Conservation (phyloP, 2,329 filamentous ascomycete genomes). For the Iodosphaeria phyllophila region DNA sequence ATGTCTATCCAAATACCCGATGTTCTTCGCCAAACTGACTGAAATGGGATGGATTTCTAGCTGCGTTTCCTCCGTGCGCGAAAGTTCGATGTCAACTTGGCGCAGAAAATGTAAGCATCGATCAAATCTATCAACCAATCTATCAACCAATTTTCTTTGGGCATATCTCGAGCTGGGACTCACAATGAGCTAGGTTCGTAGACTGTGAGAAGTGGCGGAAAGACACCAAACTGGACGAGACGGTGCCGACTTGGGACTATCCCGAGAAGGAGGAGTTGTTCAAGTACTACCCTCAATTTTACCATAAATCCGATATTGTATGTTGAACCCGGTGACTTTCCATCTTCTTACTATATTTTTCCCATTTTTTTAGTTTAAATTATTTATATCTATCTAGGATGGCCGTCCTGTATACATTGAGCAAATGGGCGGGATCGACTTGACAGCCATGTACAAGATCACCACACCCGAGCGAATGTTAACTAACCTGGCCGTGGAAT, state of each 20-base stretch:
- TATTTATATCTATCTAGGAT: too few species aligned
- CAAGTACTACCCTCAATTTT: slow-evolving; percentile 94
- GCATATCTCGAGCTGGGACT: too few species aligned
- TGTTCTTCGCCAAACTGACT: not conserved
- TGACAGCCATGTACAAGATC: slow-evolving; percentile 81
- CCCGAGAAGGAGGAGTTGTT: slow-evolving; percentile 67
- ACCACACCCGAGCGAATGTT: slow-evolving; percentile 88
- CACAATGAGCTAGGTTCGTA: slow-evolving; percentile 47
- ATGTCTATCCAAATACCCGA: not conserved
- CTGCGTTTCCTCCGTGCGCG: slow-evolving; percentile 82
- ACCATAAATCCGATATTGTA: slow-evolving; percentile 89
- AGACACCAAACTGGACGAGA: slow-evolving; percentile 67
- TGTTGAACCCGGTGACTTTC: not conserved
- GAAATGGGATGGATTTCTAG: slow-evolving; percentile 20
- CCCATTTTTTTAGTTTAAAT: not conserved
- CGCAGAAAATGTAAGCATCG: slow-evolving; percentile 68
- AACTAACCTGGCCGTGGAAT: slow-evolving; percentile 89
- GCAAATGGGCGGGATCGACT: slow-evolving; percentile 82
- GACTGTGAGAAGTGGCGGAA: slow-evolving; percentile 84
- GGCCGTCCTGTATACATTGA: slow-evolving; percentile 96
- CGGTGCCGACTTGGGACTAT: slow-evolving; percentile 70
- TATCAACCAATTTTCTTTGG: not conserved
- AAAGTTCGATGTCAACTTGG: slow-evolving; percentile 74
- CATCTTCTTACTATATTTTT: slow-evolving; percentile 3
- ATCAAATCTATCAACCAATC: slow-evolving; percentile 4